Evolutionary conservation across 441 rosid genomes (phyloP).

Genomic region (Adansonia madagascariensis): DNA sequence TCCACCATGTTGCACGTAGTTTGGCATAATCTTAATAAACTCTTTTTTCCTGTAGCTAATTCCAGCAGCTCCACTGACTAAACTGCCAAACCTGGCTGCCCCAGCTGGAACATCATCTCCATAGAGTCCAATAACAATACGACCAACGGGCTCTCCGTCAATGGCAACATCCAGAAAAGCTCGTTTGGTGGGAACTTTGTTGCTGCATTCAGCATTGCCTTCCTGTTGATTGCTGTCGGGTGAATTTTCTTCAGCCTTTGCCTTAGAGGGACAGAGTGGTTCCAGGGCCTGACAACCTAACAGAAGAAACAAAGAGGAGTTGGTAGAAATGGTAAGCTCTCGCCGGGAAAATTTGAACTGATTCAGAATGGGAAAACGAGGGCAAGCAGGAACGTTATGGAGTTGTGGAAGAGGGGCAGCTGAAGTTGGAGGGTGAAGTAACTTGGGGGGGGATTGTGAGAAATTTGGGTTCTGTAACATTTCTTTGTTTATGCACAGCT

Average conservation of each 20-base stretch:
- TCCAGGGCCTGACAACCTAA: slow-evolving; percentile 45
- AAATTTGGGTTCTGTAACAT: slow-evolving; percentile 50
- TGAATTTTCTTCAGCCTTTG: slow-evolving; percentile 54
- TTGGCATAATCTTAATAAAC: slow-evolving; percentile 78
- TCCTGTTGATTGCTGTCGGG: slow-evolving; percentile 29
- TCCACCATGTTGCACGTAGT: slow-evolving; percentile 83
- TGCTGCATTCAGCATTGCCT: slow-evolving; percentile 36
- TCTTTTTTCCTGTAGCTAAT: slow-evolving; percentile 87
- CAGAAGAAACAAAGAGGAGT: slow-evolving; percentile 68
- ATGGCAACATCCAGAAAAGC: slow-evolving; percentile 80
- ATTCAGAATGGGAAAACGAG: slow-evolving; percentile 34
- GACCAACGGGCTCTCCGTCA: slow-evolving; percentile 69
- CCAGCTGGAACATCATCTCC: slow-evolving; percentile 66
- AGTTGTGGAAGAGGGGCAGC: slow-evolving; percentile 35
- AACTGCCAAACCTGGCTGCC: slow-evolving; percentile 61
- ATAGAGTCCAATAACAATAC: slow-evolving; percentile 68
- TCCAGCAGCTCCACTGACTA: slow-evolving; percentile 82
- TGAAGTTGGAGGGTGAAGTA: slow-evolving; percentile 32
- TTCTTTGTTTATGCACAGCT: slow-evolving; percentile 19
- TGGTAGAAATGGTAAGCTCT: slow-evolving; percentile 46
- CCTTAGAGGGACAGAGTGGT: slow-evolving; percentile 45
- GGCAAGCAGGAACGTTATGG: slow-evolving; percentile 34
- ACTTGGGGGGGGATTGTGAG: slow-evolving; percentile 36
- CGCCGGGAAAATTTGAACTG: slow-evolving; percentile 64
- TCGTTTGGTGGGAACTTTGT: slow-evolving; percentile 43